Base-by-base conservation (phyloP, 805 yeast species). In the Pichia paraexigua region DNA sequence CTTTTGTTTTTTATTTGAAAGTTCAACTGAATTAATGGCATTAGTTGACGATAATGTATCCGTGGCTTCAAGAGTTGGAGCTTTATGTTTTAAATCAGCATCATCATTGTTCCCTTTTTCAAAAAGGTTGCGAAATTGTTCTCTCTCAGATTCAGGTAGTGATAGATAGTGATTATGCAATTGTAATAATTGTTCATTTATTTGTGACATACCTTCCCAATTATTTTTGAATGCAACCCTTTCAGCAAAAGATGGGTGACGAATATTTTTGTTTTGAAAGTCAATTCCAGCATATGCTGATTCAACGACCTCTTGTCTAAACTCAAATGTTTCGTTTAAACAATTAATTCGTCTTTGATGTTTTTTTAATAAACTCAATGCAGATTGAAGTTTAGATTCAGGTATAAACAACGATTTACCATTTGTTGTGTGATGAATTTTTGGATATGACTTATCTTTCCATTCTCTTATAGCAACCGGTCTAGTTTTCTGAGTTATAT, bases 391-490 rank as follows among this genome's bases (percentile, higher is more conserved):
- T 48, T 60, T 48, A 6, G 71, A 63, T 61, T 87, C 92, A 47
- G 77, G 77, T n/a, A 85, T 74, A 68, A 92, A 92, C 5, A 96
- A 88, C 54, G 96, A 82, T 59, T 86, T 78, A 8, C 97, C 97
- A 59, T 79, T 80, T 3, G 85, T 73, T 0, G 89, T 79, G 15
- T 72, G 66, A 56, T 78, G 73, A 35, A 88, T 68, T 50, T 73
- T 78, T 2, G 96, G 95, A 68, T 70, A 63, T 51, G 74, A 74
- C 50, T 70, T 74, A 17, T 62, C 53, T 9, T 60, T 55, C 95
- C 96, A 94, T 67, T 94, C 98, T 59, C 91, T 76, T 8, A 82
- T 72, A 12, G 91, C 82, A 7, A 89, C 78, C 0, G 98, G 97
- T 51, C 95, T 79, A 55, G 84, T 83, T 24, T 76, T 77, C 59